Conservation (phyloP, 768 basidiomycete species). For the Tricholoma bakamatsutake region DNA sequence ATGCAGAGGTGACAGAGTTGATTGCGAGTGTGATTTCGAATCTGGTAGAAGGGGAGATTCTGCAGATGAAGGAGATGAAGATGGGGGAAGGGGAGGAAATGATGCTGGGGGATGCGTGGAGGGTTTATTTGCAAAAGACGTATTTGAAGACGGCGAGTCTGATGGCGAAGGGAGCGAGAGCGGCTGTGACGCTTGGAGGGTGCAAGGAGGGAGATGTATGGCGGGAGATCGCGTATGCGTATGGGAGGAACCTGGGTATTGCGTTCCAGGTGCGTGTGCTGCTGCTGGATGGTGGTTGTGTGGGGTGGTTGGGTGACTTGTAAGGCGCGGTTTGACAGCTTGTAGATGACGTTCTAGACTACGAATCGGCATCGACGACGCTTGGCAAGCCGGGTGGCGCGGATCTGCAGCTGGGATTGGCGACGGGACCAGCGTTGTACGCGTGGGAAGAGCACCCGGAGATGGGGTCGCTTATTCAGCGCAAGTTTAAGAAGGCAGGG, state of each 20-base stretch:
- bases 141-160: constrained; percentile 92
- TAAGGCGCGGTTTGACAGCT: too few species aligned
- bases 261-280: constrained; percentile 99
- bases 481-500: constrained; percentile 75
- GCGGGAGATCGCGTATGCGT: constrained; percentile 96
- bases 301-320: too few species aligned
- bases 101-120: constrained; percentile 50
- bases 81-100: constrained; percentile 12
- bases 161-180: constrained; percentile 88
- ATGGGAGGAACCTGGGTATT: constrained; percentile 88
- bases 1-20: constrained; percentile 81
- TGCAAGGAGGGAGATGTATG: constrained; percentile 76
- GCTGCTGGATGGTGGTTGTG: too few species aligned
- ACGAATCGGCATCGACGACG: constrained; percentile 65
- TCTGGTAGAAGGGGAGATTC: constrained; percentile 88
- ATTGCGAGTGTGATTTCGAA: constrained; percentile 84
- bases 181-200: constrained; percentile 86
- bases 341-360: constrained; percentile 94
- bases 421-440: constrained; percentile 91
- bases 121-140: constrained; percentile 84
- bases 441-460: constrained; percentile 93
- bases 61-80: constrained; percentile 67
- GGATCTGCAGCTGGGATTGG: constrained; percentile 76
- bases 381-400: constrained; percentile 92
- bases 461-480: constrained; percentile 78